A percentile compares a stretch with the other conserved stretches of the same genome.
Conservation (phyloP, 2,329 filamentous ascomycete genomes). For the Pseudocercospora fijiensis region DNA sequence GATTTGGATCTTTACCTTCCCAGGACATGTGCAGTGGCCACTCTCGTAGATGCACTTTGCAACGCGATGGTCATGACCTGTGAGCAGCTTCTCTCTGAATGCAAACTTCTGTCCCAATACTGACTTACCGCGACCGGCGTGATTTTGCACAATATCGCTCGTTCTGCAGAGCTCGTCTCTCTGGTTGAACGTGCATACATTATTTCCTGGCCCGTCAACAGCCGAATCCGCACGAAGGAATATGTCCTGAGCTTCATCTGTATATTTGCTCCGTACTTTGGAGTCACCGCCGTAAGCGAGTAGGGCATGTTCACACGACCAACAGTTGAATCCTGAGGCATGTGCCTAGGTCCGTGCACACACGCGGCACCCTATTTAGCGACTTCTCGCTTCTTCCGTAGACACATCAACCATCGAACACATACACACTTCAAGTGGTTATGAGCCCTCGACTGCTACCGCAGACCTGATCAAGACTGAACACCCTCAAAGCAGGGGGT, state of each 20-base stretch:
- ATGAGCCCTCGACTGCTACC: too few relatives aligned
- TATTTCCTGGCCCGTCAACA: neutral
- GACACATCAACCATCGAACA: too few relatives aligned
- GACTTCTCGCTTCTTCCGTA: too few relatives aligned
- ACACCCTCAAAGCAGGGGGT: too few relatives aligned
- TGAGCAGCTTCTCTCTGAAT: neutral
- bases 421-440: too few relatives aligned
- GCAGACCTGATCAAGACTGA: too few relatives aligned
- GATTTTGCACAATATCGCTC: neutral
- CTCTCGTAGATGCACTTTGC: neutral
- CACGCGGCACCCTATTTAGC: too few relatives aligned
- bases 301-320: neutral
- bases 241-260: neutral
- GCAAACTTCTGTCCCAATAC: too few relatives aligned
- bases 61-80: neutral
- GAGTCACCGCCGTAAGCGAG: neutral
- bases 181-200: neutral
- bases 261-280: neutral
- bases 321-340: too few relatives aligned
- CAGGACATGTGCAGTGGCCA: neutral
- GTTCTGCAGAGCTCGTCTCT: neutral
- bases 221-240: neutral
- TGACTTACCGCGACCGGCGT: neutral
- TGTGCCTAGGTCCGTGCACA: too few relatives aligned
- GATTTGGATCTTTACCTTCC: neutral